Evolutionary conservation across 2,329 filamentous ascomycete species (phyloP).

Genomic region (Colletotrichum graminicola): DNA sequence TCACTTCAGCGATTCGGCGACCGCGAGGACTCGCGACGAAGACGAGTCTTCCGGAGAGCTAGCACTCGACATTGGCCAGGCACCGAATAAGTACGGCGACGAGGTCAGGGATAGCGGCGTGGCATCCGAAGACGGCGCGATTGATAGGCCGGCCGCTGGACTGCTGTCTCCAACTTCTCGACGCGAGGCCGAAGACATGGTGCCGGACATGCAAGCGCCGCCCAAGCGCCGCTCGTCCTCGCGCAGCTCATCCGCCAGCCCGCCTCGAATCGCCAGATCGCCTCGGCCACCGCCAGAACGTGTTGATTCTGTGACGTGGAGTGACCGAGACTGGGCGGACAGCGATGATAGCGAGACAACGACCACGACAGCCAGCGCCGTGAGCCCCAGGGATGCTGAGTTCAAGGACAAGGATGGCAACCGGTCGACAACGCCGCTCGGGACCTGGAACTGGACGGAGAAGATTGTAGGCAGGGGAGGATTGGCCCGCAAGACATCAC

Average conservation of each 20-base stretch:
- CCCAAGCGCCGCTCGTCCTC: conserved; percentile 34
- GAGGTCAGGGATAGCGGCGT: conserved; percentile 67
- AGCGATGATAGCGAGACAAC: conserved; percentile 60
- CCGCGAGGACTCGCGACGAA: conserved; percentile 75
- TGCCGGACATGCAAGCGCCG: conserved; percentile 59
- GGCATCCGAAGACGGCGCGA: conserved; percentile 10
- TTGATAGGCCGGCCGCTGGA: conserved; percentile 45
- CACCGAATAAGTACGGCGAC: conserved; percentile 72
- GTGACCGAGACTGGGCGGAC: conserved; percentile 73
- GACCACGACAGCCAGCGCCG: conserved; percentile 40
- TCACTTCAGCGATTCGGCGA: conserved; percentile 85
- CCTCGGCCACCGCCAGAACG: conserved; percentile 21
- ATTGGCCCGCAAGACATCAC: conserved; percentile 26
- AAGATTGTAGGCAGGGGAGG: conserved; percentile 62
- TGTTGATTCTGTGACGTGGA: conserved; percentile 73
- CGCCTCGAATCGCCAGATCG: conserved; percentile 30
- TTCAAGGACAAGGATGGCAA: conserved; percentile 44
- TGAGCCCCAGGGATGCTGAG: conserved; percentile 40
- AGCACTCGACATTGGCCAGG: conserved; percentile 70
- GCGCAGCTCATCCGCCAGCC: conserved; percentile 33
- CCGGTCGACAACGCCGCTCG: conserved; percentile 43
- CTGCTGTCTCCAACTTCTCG: conserved; percentile 44
- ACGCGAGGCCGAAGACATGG: conserved; percentile 58
- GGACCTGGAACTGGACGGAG: conserved; percentile 66
- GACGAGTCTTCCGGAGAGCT: conserved; percentile 76